These are phyloP conservation scores for Lenwebbia sp. DNA, from an alignment of 345 rosid genomes.

Conservation along the genomic window DNA sequence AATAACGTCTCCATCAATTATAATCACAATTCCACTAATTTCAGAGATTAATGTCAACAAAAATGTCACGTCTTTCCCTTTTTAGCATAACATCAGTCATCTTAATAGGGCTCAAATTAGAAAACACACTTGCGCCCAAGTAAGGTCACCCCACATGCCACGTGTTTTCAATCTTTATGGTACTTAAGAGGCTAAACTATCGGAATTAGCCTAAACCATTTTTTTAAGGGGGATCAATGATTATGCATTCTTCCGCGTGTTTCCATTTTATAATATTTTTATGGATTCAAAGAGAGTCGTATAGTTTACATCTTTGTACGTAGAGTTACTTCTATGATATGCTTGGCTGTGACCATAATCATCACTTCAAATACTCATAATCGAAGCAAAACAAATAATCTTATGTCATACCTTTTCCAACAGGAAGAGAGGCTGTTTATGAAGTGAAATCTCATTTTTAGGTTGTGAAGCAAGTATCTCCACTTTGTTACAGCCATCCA, in stretches of 20 bases:
- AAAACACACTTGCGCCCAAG: too few species aligned
- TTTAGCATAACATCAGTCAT: too few species aligned
- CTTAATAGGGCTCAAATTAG: too few species aligned
- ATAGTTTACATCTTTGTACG: accelerated
- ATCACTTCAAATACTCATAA: neutral
- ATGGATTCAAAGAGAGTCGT: neutral
- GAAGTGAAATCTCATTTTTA: neutral
- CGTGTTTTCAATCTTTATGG: neutral
- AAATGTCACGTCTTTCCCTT: too few species aligned
- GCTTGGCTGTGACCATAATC: neutral
- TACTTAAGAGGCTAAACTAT: too few species aligned
- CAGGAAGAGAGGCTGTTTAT: accelerated
- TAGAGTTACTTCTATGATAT: neutral
- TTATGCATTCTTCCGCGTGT: too few species aligned
- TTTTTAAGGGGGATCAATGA: too few species aligned
- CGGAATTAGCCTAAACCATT: too few species aligned
- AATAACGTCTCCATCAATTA: too few species aligned
- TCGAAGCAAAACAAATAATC: accelerated
- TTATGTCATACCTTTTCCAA: neutral
- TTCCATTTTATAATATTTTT: neutral
- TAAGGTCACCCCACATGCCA: too few species aligned
- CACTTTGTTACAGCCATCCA: neutral
- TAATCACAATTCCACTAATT: too few species aligned
- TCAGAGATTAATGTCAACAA: too few species aligned
- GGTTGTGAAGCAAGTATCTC: neutral